Percentiles rank a stretch among this genome's conserved stretches.
phyloP scores from a whole-genome alignment of 345 rosid genomes.

The Eucalyptus fibrosa region DNA sequence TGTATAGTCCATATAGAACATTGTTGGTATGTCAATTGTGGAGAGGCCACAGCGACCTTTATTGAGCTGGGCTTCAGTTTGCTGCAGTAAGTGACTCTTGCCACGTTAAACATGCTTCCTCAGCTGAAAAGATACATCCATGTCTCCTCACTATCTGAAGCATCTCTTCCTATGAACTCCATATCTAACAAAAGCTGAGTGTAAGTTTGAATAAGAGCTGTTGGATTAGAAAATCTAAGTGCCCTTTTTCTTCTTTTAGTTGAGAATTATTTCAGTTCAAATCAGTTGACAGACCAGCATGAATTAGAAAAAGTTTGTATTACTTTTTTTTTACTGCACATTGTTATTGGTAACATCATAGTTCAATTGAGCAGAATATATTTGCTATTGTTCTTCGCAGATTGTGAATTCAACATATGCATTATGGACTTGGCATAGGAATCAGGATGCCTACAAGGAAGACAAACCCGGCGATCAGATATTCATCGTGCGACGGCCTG shows the following conservation, averaged over 20 bases:
- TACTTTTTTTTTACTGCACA: not conserved
- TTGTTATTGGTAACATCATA: not conserved
- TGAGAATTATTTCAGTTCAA: not conserved
- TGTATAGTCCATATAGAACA: not conserved
- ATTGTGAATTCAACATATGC: slow-evolving; percentile 67
- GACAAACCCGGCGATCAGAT: slow-evolving; percentile 51
- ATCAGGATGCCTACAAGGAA: slow-evolving; percentile 53
- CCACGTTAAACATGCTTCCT: not conserved
- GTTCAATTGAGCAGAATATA: not conserved
- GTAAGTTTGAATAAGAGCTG: too few species aligned
- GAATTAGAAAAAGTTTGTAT: not conserved
- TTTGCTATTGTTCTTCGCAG: slow-evolving; percentile 12
- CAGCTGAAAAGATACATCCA: not conserved
- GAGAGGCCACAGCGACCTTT: not conserved
- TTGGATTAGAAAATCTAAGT: not conserved
- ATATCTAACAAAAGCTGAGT: too few species aligned
- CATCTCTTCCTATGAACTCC: too few species aligned
- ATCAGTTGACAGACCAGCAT: not conserved
- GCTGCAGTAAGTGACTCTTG: not conserved
- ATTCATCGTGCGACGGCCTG: slow-evolving; percentile 55
- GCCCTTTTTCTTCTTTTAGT: not conserved
- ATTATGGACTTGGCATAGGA: slow-evolving; percentile 84
- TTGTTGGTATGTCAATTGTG: not conserved
- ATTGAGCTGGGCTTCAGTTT: not conserved
- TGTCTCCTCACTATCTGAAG: too few species aligned